Percentiles rank a stretch among this genome's conserved stretches.
These are phyloP conservation scores for Herpetomonas tarakana DNA, from an alignment of 208 protist genomes.

Conservation along the genomic window DNA sequence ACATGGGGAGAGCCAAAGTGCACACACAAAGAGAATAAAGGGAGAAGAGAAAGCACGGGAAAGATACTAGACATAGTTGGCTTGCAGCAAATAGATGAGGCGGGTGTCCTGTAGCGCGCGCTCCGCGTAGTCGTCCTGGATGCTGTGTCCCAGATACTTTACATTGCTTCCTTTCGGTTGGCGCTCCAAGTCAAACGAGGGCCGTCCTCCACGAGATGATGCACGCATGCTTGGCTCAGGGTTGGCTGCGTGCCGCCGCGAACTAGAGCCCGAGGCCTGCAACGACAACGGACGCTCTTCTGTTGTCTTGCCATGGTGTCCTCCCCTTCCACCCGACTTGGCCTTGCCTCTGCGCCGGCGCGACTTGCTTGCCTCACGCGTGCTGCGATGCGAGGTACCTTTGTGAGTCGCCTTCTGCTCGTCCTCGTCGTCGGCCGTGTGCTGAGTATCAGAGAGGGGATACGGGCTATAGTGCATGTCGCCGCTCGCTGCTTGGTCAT, in stretches of 20 bases:
- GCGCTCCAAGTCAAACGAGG: conserved; percentile 15
- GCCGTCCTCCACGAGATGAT: neutral
- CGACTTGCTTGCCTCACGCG: neutral
- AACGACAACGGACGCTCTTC: no score
- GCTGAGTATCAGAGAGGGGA: neutral
- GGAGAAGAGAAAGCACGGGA: no score
- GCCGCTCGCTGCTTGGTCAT: neutral
- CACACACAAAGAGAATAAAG: neutral
- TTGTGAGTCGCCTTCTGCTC: neutral
- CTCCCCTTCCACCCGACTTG: neutral
- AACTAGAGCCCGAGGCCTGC: no score
- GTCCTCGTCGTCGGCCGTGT: neutral
- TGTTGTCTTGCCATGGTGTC: no score
- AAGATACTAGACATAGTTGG: conserved; percentile 13
- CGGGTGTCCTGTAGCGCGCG: conserved; percentile 29
- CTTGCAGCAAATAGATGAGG: conserved; percentile 28
- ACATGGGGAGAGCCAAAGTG: no score
- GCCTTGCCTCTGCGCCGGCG: neutral
- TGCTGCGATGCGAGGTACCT: neutral
- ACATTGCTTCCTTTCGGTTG: neutral
- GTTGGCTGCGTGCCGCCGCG: neutral
- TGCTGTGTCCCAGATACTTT: conserved; percentile 32
- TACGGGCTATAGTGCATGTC: neutral
- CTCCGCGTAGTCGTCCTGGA: conserved; percentile 45
- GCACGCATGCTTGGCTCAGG: neutral